These are phyloP conservation scores for Lycium barbarum DNA, from an alignment of 257 asterid species.

Conservation along the genomic window DNA sequence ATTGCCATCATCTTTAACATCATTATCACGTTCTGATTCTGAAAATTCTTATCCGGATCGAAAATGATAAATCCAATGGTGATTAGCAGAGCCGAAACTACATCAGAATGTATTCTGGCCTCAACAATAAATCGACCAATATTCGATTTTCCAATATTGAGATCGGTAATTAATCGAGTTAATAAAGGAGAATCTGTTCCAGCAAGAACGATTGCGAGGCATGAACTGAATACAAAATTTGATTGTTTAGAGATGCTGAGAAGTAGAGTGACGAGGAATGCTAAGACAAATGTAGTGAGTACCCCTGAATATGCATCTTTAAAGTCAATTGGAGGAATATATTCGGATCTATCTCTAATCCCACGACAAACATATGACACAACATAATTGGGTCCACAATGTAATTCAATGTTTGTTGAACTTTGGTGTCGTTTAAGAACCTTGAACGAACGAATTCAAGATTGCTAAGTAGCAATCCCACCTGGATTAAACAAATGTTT, in stretches of 20 bases:
- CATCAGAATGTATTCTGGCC: conserved; percentile 73
- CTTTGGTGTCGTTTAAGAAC: conserved; percentile 46
- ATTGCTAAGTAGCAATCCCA: conserved; percentile 71
- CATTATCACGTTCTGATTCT: conserved; percentile 28
- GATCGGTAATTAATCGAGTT: conserved; percentile 72
- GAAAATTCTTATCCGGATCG: conserved; percentile 53
- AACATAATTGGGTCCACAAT: conserved; percentile 88
- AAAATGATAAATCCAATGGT: conserved; percentile 68
- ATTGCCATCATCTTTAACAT: conserved; percentile 45
- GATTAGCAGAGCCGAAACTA: conserved; percentile 60
- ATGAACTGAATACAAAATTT: conserved; percentile 59
- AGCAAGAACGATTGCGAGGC: conserved; percentile 66
- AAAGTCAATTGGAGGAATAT: conserved; percentile 67
- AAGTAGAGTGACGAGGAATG: conserved; percentile 58
- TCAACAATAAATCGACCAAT: conserved; percentile 84
- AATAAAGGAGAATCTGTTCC: conserved; percentile 74
- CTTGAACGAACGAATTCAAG: conserved; percentile 51
- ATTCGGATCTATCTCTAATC: conserved; percentile 83
- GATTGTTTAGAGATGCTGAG: conserved; percentile 44
- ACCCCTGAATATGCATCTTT: conserved; percentile 77
- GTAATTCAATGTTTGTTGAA: conserved; percentile 58
- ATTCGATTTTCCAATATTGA: conserved; percentile 90
- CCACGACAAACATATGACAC: conserved; percentile 86
- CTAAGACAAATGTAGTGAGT: conserved; percentile 63
- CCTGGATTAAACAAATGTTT: conserved; percentile 48